These are phyloP conservation scores for Salix brachista DNA, from an alignment of 345 rosid genomes.

Conservation along the genomic window DNA sequence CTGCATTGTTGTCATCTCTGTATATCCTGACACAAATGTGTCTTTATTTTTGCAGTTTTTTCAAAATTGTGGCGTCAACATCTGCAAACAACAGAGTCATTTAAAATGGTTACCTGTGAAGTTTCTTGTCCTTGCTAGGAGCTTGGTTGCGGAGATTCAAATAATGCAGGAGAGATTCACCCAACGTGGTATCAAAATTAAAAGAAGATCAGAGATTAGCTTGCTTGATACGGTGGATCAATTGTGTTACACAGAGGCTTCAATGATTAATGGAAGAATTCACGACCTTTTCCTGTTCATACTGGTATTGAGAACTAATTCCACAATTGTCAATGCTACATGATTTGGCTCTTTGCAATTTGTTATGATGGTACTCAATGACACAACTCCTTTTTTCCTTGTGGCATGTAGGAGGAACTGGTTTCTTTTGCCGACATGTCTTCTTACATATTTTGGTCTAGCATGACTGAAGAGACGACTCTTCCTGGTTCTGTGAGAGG, in stretches of 20 bases:
- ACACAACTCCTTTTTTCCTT: not conserved
- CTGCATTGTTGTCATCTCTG: not conserved
- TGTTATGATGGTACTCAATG: conserved; percentile 6
- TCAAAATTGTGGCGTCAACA: conserved; percentile 35
- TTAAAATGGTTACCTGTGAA: conserved; percentile 46
- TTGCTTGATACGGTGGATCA: conserved; percentile 31
- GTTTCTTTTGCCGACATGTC: conserved; percentile 57
- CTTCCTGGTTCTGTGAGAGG: conserved; percentile 75
- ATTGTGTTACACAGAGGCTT: conserved; percentile 31
- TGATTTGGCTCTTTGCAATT: not conserved
- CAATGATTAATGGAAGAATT: conserved; percentile 38
- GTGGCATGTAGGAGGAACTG: conserved; percentile 58
- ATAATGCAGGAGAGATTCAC: conserved; percentile 42
- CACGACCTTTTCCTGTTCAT: conserved; percentile 35
- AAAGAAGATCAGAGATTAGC: conserved; percentile 21
- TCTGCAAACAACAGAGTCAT: conserved; percentile 45
- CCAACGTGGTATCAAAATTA: conserved; percentile 28
- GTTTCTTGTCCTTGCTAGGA: conserved; percentile 51
- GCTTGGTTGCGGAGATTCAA: conserved; percentile 64
- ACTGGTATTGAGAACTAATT: conserved; percentile 46
- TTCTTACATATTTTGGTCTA: conserved; percentile 62
- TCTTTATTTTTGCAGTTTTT: conserved; percentile 50
- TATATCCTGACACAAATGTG: conserved; percentile 16
- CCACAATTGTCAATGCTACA: not conserved
- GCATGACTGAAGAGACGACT: conserved; percentile 32